phyloP scores from a whole-genome alignment of 805 yeast genomes.

The Kluyveromyces lactis region DNA sequence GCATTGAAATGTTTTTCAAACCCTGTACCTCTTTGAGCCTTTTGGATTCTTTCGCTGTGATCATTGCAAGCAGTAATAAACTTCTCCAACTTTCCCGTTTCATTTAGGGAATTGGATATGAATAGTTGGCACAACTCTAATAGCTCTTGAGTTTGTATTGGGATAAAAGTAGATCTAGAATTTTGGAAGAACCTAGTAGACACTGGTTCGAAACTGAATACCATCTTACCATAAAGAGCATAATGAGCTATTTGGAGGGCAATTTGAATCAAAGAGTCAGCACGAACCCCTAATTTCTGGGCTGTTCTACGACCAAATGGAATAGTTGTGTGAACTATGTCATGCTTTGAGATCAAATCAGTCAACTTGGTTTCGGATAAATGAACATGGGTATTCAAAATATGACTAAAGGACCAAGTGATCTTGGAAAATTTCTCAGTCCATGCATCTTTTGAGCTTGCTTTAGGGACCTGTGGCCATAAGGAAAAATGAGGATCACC shows the following conservation, averaged over 20 bases:
- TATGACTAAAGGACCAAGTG: constrained; percentile 32
- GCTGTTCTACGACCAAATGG: constrained; percentile 74
- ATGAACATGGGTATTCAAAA: constrained; percentile 41
- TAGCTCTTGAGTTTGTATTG: constrained; percentile 50
- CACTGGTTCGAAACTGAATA: constrained; percentile 85
- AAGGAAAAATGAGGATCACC: constrained; percentile 35
- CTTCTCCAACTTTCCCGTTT: constrained; percentile 34
- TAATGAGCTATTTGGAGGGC: constrained; percentile 87
- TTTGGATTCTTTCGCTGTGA: constrained; percentile 41
- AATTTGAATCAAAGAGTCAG: constrained; percentile 87
- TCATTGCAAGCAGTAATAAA: constrained; percentile 43
- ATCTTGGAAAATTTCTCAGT: constrained; percentile 20
- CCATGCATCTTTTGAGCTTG: constrained; percentile 6
- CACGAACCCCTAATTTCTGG: constrained; percentile 70
- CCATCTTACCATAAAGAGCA: constrained; percentile 83
- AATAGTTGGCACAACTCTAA: constrained; percentile 50
- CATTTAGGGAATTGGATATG: constrained; percentile 47
- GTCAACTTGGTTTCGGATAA: constrained; percentile 85
- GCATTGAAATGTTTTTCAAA: constrained; percentile 69
- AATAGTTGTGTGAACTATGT: constrained; percentile 66
- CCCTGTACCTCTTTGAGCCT: constrained; percentile 55
- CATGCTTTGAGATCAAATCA: constrained; percentile 71
- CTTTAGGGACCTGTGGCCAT: constrained; percentile 22
- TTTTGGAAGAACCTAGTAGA: constrained; percentile 62
- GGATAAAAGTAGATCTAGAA: constrained; percentile 61